A percentile compares a stretch with the other conserved stretches of the same genome.
Conservation (phyloP, 805 yeast genomes). For the Nakazawaea ishiwadae region DNA sequence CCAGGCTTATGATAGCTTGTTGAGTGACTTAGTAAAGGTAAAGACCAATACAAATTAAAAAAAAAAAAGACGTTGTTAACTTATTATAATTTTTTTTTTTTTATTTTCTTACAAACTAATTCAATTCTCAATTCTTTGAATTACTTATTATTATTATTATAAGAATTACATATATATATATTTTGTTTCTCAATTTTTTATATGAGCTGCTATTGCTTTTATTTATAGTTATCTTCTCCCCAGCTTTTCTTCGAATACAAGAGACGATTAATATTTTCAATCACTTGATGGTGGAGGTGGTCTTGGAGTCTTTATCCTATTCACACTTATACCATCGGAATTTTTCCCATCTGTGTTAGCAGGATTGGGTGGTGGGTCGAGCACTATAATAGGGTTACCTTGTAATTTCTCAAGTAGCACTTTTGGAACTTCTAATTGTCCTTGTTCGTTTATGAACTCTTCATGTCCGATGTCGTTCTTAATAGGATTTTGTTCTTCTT, state of each 20-base stretch:
- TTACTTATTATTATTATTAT: no score
- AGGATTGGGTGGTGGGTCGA: constrained; percentile 10
- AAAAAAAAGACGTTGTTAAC: no score
- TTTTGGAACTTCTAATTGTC: constrained; percentile 7
- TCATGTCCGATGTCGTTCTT: constrained; percentile 8
- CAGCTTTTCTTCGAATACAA: no score
- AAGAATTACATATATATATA: not conserved
- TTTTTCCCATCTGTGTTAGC: not conserved
- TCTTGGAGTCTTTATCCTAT: constrained; percentile 10
- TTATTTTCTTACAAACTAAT: no score
- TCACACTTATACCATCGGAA: constrained; percentile 7
- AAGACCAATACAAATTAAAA: constrained; percentile 8
- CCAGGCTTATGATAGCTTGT: constrained; percentile 21
- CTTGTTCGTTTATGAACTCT: constrained; percentile 9
- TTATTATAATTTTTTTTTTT: no score
- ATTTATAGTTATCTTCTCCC: no score
- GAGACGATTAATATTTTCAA: no score
- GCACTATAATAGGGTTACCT: constrained; percentile 13
- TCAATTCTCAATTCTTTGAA: no score
- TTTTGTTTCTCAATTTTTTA: not conserved
- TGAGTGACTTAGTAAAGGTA: constrained; percentile 19
- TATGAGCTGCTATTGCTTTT: no score
- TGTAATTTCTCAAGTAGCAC: constrained; percentile 5
- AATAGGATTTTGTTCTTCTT: not conserved
- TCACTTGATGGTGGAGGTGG: constrained; percentile 9